Percentiles rank a stretch among this genome's conserved stretches.
Conservation (phyloP, 1,284 basidiomycete genomes). For the Ceratobasidium papillatum region DNA sequence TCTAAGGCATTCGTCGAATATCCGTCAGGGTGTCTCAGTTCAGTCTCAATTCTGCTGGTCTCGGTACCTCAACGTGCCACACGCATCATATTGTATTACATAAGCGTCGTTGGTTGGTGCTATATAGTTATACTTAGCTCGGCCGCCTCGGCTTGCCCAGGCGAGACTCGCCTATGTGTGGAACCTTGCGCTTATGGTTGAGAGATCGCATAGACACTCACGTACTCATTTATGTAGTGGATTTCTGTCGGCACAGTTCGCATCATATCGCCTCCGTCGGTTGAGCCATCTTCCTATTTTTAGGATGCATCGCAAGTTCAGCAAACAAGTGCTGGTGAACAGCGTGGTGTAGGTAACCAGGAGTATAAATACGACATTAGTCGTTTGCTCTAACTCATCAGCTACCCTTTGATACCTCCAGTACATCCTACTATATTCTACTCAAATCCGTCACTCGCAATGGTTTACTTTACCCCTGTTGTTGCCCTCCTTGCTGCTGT, state of each 20-base stretch:
- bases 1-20: background rate
- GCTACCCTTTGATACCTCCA: no score
- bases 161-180: background rate
- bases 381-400: no score
- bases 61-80: no score
- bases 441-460: background rate
- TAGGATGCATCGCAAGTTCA: background rate
- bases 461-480: conserved; percentile 16
- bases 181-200: background rate
- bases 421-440: no score
- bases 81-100: no score
- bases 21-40: no score
- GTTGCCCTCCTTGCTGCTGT: conserved; percentile 4
- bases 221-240: background rate
- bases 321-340: no score
- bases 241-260: background rate
- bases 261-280: background rate
- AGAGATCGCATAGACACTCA: background rate
- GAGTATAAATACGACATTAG: no score
- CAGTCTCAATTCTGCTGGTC: no score
- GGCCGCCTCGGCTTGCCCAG: no score
- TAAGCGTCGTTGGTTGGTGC: no score
- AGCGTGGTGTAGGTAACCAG: background rate
- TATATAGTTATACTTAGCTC: no score
- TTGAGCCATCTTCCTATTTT: background rate